Evolutionary conservation across 78 protist species (phyloP), one percentile per base, ranked within the genome.

Genomic region (Planoprotostelium fungivorum): DNA sequence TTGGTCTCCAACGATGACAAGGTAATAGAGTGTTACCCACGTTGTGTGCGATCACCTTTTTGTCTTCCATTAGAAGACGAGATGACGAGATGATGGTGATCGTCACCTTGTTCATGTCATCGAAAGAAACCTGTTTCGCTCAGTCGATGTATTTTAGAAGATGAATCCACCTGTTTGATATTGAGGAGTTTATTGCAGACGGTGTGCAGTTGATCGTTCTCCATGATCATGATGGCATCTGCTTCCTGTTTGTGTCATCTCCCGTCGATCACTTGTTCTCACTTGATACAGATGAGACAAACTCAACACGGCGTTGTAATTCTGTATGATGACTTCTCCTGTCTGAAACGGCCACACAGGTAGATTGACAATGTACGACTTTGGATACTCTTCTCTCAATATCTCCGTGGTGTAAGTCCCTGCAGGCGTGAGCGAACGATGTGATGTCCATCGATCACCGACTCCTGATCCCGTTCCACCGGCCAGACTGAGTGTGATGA

Each of bases 401-500:
- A 35, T 36, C 87, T 91, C 93, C 29, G 92, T 31, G n/a, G 88
- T 23, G 37, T 0, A 29, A 0, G 94, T 38, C 73, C 73, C 73
- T 51, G 16, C 5, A 25, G 31, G 16, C 16, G 5, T 25, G 5
- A 25, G 16, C 16, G 31, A 51, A 51, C 31, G 73, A 51, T 5
- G 5, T 25, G 16, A 25, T 25, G 16, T 51, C 73, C 5, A 51
- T 51, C 73, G 73, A 51, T 16, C 5, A 63, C 96, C 96, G 1
- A 94, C 90, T 10, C 96, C 96, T 0, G 90, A 85, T 23, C 96
- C 96, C 25, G 96, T 94, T 5, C 96, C 96, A 16, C 96, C 96
- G 16, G 94, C 96, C 34, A 94, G 90, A 0, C 84, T 29, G 0
- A 83, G 90, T 10, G 88, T 63, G 29, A 91, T 36, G 38, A 94